Base-by-base conservation (phyloP, 2,329 filamentous ascomycete genomes). In the Xylaria multiplex region DNA sequence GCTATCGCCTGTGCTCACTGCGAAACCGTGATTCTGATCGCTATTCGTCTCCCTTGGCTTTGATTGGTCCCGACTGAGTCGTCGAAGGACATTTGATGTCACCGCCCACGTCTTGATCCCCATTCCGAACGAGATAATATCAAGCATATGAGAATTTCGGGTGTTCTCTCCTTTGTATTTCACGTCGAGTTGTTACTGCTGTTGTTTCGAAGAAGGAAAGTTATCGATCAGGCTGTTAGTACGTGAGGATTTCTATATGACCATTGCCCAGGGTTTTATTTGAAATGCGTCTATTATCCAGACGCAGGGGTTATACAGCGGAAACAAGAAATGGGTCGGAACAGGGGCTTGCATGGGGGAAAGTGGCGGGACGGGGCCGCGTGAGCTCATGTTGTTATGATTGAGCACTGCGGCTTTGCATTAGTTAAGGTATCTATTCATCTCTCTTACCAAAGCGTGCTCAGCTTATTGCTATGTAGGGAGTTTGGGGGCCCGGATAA, bases 91-190 rank as follows among this genome's bases (percentile, higher is more conserved):
- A 8, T 66, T 68, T n/a, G 68, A 68, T 27, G 68, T 68, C 57
- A 56, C 64, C 35, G 66, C 62, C 68, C 68, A 70, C 45, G 65
- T 68, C 57, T 59, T 65, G 35, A 64, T 55, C 24, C 65, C 62
- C 62, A 67, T 67, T 9, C 49, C 43, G 40, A 67, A 65, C 16
- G 67, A 61, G 16, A 62, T 54, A 4, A 69, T 66, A 53, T 66
- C 57, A 22, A 69, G 60, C 66, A 69, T 68, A 24, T 30, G 50
- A 35, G 16, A 32, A 13, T 56, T 60, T 62, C 13, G 14, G 42
- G 40, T 9, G 9, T 42, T 3, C 52, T 37, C 6, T 14, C 58
- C n/a, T 16, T 6, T 48, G 6, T 57, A 43, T 5, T 55, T 50
- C 22, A 24, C n/a, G 24, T 13, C 30, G 19, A 6, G 14, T 13